Conservation (phyloP, 805 yeast species). For the Candida nonsorbophila region DNA sequence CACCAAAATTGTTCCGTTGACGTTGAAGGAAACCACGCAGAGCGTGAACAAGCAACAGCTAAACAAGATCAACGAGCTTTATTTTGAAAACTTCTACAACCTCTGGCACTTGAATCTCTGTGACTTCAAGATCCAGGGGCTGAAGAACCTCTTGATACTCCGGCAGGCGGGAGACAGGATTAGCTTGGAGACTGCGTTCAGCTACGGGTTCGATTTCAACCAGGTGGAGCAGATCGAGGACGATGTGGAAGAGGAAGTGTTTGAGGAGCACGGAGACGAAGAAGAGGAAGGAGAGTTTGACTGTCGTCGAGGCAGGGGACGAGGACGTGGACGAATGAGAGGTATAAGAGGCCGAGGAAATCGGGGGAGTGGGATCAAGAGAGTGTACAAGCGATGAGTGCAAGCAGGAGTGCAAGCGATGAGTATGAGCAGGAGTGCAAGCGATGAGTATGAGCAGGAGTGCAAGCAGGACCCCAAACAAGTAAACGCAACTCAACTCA, state of each 20-base stretch:
- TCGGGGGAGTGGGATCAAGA: constrained; percentile 8
- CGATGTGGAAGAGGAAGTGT: constrained; percentile 7
- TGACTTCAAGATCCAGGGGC: constrained; percentile 33
- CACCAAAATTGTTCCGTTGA: constrained; percentile 38
- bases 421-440: too few species aligned
- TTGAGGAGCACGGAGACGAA: constrained; percentile 8
- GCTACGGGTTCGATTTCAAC: constrained; percentile 62
- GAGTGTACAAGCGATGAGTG: too few species aligned
- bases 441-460: too few species aligned
- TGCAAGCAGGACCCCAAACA: too few species aligned
- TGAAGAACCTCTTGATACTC: constrained; percentile 36
- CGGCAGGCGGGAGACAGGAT: constrained; percentile 42
- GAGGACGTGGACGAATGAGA: constrained; percentile 8
- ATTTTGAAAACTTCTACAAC: constrained; percentile 61
- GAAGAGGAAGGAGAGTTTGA: constrained; percentile 9
- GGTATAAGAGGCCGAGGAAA: constrained; percentile 7
- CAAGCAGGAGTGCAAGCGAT: too few species aligned
- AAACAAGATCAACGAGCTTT: constrained; percentile 50
- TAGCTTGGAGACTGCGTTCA: constrained; percentile 41
- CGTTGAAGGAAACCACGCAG: constrained; percentile 21
- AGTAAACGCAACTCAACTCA: too few species aligned
- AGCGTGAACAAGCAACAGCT: constrained; percentile 9
- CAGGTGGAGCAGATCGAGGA: constrained; percentile 5
- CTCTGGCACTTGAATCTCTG: constrained; percentile 76
- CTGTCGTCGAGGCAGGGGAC: constrained; percentile 10